Evolutionary conservation across 805 yeast species (phyloP), one percentile per base, ranked within the genome.

Genomic region (Lipomyces yamanashiensis): DNA sequence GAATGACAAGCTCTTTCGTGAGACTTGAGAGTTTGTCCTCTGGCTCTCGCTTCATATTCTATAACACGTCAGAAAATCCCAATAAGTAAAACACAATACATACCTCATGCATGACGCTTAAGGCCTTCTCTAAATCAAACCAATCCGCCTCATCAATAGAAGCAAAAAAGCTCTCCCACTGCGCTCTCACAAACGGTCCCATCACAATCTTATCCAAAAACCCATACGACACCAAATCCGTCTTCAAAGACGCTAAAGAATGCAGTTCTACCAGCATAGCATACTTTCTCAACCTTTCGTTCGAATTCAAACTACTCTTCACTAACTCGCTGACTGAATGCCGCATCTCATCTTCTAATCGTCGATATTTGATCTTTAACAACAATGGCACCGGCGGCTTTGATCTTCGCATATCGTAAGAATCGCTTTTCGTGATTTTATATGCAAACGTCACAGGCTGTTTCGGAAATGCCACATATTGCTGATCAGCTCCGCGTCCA

Each of bases 381-480:
- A 53, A 7, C 68, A 64, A n/a, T 71, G 63, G 67, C 39, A 17
- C 51, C 2, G 60, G 33, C 2, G 57, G 47, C 7, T 51, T 43
- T 13, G 9, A 13, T 2, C n/a, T 36, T 15, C 54, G 39, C 9
- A 40, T 41, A 3, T 33, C 19, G n/a, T 39, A 52, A 19, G 61
- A 36, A 61, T 60, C 72, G 52, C 53, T 59, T 34, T 72, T 72
- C 43, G 75, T 72, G n/a, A 89, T 79, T 59, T 81, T 79, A 75
- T 84, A 90, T 62, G 87, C 84, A 53, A 81, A 82, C 2, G 84
- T 82, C 0, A 86, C 85, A 0, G 91, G 88, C 65, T 89, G 92
- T n/a, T 87, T 92, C 7, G 84, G 83, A 71, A 83, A 85, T 0
- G 89, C 87, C 21, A 88, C 75, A 8, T 84, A 50, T 2, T 54